A percentile compares a stretch with the other conserved stretches of the same genome.
These are phyloP conservation scores for Karstenula rhodostoma DNA, from an alignment of 2,329 filamentous ascomycete species.

Conservation along the genomic window DNA sequence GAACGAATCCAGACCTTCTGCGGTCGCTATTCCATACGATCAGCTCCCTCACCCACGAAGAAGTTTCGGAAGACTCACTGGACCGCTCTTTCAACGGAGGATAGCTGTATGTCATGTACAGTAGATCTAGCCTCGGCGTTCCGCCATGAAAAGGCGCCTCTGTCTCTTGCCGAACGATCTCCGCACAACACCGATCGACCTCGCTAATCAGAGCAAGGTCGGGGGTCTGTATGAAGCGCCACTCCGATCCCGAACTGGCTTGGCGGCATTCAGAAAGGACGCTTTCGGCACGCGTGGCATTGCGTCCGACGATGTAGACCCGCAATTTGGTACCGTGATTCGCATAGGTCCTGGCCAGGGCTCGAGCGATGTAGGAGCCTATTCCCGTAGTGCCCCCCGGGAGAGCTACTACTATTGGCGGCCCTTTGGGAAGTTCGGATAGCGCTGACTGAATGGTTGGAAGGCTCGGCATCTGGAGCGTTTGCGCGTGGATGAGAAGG, in stretches of 20 bases:
- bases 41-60: not conserved
- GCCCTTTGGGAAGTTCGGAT: not conserved
- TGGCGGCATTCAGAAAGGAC: conserved; percentile 38
- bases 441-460: not conserved
- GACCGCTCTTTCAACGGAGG: not conserved
- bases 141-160: conserved; percentile 27
- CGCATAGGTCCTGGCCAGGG: conserved; percentile 27
- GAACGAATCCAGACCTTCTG: conserved; percentile 19
- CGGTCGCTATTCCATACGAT: conserved; percentile 7
- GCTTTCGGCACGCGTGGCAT: conserved; percentile 30
- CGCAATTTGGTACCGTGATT: conserved; percentile 36
- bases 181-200: conserved; percentile 42
- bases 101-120: conserved; percentile 33
- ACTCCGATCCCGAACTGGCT: conserved; percentile 41
- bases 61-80: not conserved
- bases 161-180: conserved; percentile 38
- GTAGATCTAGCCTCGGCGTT: conserved; percentile 42
- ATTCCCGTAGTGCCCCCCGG: conserved; percentile 36
- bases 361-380: conserved; percentile 33
- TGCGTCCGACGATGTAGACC: conserved; percentile 45
- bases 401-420: conserved; percentile 9
- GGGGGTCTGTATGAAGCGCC: conserved; percentile 42
- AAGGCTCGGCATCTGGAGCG: not conserved
- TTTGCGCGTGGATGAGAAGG: not conserved
- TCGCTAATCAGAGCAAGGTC: conserved; percentile 46